These are phyloP conservation scores for Neurospora sublineolata DNA, from an alignment of 495 filamentous ascomycete genomes.

Conservation along the genomic window DNA sequence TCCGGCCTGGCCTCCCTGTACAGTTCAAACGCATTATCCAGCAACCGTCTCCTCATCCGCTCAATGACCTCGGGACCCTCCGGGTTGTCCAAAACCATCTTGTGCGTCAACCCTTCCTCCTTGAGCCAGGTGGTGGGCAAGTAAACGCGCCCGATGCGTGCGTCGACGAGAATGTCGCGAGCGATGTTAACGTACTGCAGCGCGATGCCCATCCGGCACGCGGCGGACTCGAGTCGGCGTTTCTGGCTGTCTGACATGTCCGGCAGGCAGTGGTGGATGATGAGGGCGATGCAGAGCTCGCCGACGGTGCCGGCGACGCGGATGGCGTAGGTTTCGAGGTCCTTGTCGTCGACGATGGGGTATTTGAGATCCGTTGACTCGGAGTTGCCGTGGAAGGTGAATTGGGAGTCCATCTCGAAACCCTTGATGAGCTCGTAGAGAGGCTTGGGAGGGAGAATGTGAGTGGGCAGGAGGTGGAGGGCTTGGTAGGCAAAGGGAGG, in stretches of 20 bases:
- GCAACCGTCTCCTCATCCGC: slow-evolving; percentile 35
- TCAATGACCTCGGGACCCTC: slow-evolving; percentile 25
- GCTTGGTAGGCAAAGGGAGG: slow-evolving; percentile 35
- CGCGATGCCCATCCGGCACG: slow-evolving; percentile 52
- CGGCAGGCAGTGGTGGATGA: slow-evolving; percentile 39
- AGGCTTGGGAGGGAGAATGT: slow-evolving; percentile 38
- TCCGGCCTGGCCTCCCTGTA: slow-evolving; percentile 37
- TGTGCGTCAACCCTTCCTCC: slow-evolving; percentile 38
- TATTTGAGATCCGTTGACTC: slow-evolving; percentile 15
- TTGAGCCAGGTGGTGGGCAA: slow-evolving; percentile 50
- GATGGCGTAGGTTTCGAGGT: slow-evolving; percentile 45
- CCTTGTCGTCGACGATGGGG: slow-evolving; percentile 43
- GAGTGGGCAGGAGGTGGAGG: slow-evolving; percentile 41
- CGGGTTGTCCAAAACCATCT: slow-evolving; percentile 40
- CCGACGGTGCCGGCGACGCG: slow-evolving; percentile 59
- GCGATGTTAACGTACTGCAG: slow-evolving; percentile 64
- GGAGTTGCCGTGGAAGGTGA: slow-evolving; percentile 14
- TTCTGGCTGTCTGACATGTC: slow-evolving; percentile 13
- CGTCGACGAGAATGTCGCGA: slow-evolving; percentile 53
- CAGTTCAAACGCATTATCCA: slow-evolving; percentile 43
- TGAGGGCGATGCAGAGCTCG: slow-evolving; percentile 49
- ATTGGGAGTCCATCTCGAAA: slow-evolving; percentile 50
- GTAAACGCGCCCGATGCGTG: slow-evolving; percentile 49
- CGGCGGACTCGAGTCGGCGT: slow-evolving; percentile 30
- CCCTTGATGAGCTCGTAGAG: slow-evolving; percentile 49